Conservation (phyloP, 306 rosid species). For the Quercus bicolor region DNA sequence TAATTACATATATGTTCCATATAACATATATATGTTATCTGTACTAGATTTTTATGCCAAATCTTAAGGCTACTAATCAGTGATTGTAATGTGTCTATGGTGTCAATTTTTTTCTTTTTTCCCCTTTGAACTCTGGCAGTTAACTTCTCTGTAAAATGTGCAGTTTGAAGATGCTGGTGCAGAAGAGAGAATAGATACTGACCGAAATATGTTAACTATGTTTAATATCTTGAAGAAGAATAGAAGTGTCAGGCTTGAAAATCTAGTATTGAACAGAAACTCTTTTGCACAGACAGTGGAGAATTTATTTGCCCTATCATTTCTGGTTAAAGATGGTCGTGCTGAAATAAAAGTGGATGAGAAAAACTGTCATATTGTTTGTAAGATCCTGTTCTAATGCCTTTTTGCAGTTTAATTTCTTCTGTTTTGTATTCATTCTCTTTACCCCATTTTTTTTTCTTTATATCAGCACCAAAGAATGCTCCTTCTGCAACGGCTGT, state of each 20-base stretch:
- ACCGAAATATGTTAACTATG: constrained; percentile 41
- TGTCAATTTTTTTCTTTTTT: background rate
- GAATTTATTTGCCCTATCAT: constrained; percentile 49
- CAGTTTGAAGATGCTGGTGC: constrained; percentile 30
- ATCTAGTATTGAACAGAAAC: constrained; percentile 46
- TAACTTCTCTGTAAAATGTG: background rate
- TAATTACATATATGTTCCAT: background rate
- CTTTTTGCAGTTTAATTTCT: background rate
- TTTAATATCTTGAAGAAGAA: constrained; percentile 43
- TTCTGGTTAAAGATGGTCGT: constrained; percentile 52
- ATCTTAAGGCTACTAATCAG: background rate
- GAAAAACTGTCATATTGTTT: constrained; percentile 39
- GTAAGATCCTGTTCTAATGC: constrained; percentile 32
- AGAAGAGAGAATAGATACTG: constrained; percentile 32
- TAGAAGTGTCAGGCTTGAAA: constrained; percentile 38
- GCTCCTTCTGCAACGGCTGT: constrained; percentile 42
- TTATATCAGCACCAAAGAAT: constrained; percentile 45
- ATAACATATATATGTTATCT: too few relatives aligned
- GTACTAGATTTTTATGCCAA: too few relatives aligned
- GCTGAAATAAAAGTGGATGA: constrained; percentile 41
- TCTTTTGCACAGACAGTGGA: constrained; percentile 53
- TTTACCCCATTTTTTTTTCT: background rate
- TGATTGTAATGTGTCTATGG: background rate
- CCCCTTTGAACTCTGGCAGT: background rate
- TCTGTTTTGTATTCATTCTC: background rate